phyloP scores from a whole-genome alignment of 768 basidiomycete genomes.

The Ramaria sp. region DNA sequence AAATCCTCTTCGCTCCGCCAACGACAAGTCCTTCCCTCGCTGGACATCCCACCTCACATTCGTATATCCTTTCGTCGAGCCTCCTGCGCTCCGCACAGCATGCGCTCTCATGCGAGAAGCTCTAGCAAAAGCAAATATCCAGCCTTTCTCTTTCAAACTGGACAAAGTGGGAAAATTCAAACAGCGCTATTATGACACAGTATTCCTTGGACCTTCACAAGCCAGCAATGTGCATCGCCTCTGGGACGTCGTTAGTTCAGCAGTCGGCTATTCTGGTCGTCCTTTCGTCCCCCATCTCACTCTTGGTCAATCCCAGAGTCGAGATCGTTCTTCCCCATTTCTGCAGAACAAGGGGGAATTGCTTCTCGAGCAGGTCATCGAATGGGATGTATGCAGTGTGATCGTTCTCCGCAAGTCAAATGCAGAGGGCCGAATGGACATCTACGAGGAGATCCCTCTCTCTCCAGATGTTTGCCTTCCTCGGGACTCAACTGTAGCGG shows the following conservation, averaged over 20 bases:
- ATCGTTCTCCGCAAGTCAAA: slow-evolving; percentile 14
- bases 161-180: slow-evolving; percentile 12
- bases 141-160: slow-evolving; percentile 13
- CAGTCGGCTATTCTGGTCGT: slow-evolving; percentile 13
- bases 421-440: slow-evolving; percentile 15
- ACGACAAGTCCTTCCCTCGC: slow-evolving; percentile 14
- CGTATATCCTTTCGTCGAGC: slow-evolving; percentile 13
- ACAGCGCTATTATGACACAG: slow-evolving; percentile 13
- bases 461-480: neutral
- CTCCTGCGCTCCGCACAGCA: slow-evolving; percentile 3
- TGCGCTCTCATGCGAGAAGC: slow-evolving; percentile 5
- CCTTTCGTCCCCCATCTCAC: slow-evolving; percentile 15
- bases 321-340: slow-evolving; percentile 6
- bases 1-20: slow-evolving; percentile 11
- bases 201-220: slow-evolving; percentile 11
- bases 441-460: slow-evolving; percentile 11
- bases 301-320: slow-evolving; percentile 12
- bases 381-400: slow-evolving; percentile 13
- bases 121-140: neutral
- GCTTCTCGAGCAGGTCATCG: slow-evolving; percentile 4
- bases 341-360: slow-evolving; percentile 11
- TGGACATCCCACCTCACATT: slow-evolving; percentile 18
- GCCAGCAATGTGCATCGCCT: slow-evolving; percentile 9
- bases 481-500: neutral
- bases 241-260: slow-evolving; percentile 11